Evolutionary conservation across 768 basidiomycete species (phyloP).

Genomic region (Termitomyces sp.): DNA sequence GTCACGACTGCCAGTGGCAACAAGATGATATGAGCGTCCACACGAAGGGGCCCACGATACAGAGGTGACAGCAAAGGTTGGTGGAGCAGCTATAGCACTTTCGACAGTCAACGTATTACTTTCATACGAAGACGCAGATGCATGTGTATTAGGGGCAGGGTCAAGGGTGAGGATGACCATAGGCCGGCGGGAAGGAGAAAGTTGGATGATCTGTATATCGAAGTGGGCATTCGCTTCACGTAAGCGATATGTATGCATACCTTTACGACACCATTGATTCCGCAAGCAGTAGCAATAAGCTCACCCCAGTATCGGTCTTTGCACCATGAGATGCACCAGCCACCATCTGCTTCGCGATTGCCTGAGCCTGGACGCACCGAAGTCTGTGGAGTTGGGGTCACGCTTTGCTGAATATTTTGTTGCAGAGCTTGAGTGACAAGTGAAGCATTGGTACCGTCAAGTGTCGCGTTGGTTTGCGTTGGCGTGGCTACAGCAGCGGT

Average conservation of each 20-base stretch:
- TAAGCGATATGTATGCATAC: constrained; percentile 29
- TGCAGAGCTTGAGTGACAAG: constrained; percentile 62
- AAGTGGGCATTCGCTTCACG: not conserved
- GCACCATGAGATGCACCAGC: constrained; percentile 94
- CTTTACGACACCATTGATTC: constrained; percentile 70
- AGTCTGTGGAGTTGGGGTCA: constrained; percentile 8
- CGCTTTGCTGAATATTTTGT: constrained; percentile 36
- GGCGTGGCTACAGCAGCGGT: constrained; percentile 65
- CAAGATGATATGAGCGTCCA: constrained; percentile 89
- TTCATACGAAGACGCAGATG: constrained; percentile 14
- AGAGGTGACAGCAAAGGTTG: constrained; percentile 65
- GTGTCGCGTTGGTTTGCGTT: constrained; percentile 52
- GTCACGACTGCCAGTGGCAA: constrained; percentile 87
- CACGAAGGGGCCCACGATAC: constrained; percentile 94
- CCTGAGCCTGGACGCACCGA: constrained; percentile 32
- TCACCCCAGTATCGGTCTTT: constrained; percentile 96
- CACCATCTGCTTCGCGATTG: constrained; percentile 81
- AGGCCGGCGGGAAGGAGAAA: constrained; percentile 64
- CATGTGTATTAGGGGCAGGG: constrained; percentile 26
- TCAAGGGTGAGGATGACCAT: constrained; percentile 56
- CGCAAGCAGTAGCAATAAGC: constrained; percentile 72
- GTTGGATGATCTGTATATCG: constrained; percentile 59
- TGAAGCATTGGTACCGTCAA: constrained; percentile 53
- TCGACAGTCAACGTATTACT: constrained; percentile 16
- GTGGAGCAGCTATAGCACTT: constrained; percentile 25